These are phyloP conservation scores for Scedosporium dehoogii DNA, from an alignment of 2,329 filamentous ascomycete species.

Conservation along the genomic window DNA sequence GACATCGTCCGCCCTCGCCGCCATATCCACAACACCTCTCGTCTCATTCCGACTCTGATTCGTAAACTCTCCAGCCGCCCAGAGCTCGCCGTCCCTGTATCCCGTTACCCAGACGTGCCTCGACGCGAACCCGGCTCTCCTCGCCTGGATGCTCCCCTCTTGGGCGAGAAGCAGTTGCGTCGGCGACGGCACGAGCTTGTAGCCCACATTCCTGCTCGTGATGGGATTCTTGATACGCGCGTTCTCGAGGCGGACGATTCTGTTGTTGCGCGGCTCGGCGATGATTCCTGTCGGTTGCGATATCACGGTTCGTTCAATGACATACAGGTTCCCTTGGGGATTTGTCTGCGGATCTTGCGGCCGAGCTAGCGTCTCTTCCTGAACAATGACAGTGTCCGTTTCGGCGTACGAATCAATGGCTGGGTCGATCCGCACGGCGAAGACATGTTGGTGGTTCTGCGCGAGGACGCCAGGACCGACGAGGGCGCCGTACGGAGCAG, in stretches of 20 bases:
- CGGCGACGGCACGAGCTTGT: conserved; percentile 34
- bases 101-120: conserved; percentile 40
- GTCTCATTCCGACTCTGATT: conserved; percentile 34
- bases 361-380: conserved; percentile 26
- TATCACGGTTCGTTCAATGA: conserved; percentile 37
- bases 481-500: conserved; percentile 45
- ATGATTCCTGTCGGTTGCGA: conserved; percentile 37
- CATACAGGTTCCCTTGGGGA: conserved; percentile 51
- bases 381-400: conserved; percentile 38
- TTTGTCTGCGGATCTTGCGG: conserved; percentile 41
- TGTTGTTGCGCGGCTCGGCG: conserved; percentile 42
- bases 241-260: conserved; percentile 39
- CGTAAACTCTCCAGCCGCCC: conserved; percentile 40
- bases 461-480: conserved; percentile 56
- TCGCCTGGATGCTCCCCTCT: conserved; percentile 29
- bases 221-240: conserved; percentile 31
- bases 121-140: conserved; percentile 32
- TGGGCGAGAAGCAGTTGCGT: conserved; percentile 39
- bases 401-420: conserved; percentile 40
- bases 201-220: conserved; percentile 38
- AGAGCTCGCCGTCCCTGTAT: conserved; percentile 38
- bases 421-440: conserved; percentile 55
- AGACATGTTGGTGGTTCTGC: conserved; percentile 63
- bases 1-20: conserved; percentile 22
- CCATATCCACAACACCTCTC: conserved; percentile 36